phyloP scores from a whole-genome alignment of 2,329 filamentous ascomycete genomes.

The Sporothrix inflata region DNA sequence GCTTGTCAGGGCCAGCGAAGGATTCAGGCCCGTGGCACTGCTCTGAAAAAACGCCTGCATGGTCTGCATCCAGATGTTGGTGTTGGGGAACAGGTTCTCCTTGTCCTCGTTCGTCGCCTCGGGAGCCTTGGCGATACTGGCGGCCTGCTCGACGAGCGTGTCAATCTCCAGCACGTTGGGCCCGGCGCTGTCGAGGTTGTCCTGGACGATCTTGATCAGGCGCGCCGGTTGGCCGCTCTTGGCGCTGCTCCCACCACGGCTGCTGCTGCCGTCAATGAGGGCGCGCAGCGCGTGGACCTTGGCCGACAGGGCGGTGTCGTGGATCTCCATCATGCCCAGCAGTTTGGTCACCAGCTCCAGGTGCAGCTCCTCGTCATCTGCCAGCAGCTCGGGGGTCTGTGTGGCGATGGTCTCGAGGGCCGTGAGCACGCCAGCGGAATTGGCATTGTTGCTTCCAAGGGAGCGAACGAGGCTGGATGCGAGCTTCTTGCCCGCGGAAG shows the following conservation, averaged over 20 bases:
- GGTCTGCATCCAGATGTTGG: conserved; percentile 66
- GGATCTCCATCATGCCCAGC: conserved; percentile 57
- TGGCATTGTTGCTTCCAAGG: conserved; percentile 31
- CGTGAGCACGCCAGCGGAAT: conserved; percentile 43
- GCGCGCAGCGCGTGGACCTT: conserved; percentile 50
- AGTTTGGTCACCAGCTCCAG: conserved; percentile 57
- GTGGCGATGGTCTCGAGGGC: conserved; percentile 55
- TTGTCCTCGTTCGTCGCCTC: conserved; percentile 33
- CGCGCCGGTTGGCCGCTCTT: conserved; percentile 42
- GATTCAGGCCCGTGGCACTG: conserved; percentile 50
- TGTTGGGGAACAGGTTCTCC: conserved; percentile 64
- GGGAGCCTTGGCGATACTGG: conserved; percentile 43
- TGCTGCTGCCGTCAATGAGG: conserved; percentile 49
- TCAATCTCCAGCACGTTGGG: conserved; percentile 56
- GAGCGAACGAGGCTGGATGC: conserved; percentile 38
- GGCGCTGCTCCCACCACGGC: conserved; percentile 47
- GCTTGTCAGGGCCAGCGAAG: conserved; percentile 74
- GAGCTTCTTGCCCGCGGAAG: conserved; percentile 41
- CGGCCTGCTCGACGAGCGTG: conserved; percentile 56
- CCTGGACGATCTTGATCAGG: conserved; percentile 56
- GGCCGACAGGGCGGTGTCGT: conserved; percentile 45
- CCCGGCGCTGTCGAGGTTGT: conserved; percentile 56
- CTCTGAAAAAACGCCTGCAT: conserved; percentile 58
- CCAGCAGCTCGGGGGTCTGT: conserved; percentile 50
- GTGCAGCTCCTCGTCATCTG: conserved; percentile 50